These are phyloP conservation scores for Alternaria sp. DNA, from an alignment of 2,329 filamentous ascomycete genomes.

Conservation along the genomic window DNA sequence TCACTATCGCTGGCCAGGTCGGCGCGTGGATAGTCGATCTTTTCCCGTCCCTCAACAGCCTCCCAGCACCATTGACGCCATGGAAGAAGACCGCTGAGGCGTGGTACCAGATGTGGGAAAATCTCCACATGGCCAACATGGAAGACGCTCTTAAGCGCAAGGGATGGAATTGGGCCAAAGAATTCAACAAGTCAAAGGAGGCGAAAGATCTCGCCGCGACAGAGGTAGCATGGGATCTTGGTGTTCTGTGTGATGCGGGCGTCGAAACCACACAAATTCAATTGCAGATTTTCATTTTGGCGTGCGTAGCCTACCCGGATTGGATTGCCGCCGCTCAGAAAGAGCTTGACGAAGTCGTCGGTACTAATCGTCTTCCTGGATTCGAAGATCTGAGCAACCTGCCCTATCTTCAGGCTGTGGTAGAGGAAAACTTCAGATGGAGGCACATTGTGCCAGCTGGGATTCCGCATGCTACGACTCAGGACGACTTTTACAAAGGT, in stretches of 20 bases:
- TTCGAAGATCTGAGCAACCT: background rate
- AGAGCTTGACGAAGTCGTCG: background rate
- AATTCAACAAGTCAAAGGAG: no score
- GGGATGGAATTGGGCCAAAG: no score
- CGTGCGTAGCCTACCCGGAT: background rate
- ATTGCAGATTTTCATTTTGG: background rate
- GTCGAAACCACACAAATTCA: background rate
- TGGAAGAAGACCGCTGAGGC: no score
- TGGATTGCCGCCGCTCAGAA: background rate
- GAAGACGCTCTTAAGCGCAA: no score
- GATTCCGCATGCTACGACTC: background rate
- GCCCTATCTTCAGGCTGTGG: background rate
- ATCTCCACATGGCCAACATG: no score
- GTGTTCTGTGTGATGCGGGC: background rate
- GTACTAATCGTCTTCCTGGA: background rate
- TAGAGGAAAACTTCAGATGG: background rate
- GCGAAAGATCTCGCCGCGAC: no score
- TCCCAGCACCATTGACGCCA: no score
- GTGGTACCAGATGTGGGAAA: no score
- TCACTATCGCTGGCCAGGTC: no score
- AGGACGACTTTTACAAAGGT: background rate
- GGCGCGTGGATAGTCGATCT: no score
- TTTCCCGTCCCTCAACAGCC: no score
- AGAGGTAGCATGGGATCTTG: background rate
- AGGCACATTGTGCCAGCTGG: background rate